Evolutionary conservation across 495 filamentous ascomycete species (phyloP).

Genomic region (Hypoxylon subgilvum): DNA sequence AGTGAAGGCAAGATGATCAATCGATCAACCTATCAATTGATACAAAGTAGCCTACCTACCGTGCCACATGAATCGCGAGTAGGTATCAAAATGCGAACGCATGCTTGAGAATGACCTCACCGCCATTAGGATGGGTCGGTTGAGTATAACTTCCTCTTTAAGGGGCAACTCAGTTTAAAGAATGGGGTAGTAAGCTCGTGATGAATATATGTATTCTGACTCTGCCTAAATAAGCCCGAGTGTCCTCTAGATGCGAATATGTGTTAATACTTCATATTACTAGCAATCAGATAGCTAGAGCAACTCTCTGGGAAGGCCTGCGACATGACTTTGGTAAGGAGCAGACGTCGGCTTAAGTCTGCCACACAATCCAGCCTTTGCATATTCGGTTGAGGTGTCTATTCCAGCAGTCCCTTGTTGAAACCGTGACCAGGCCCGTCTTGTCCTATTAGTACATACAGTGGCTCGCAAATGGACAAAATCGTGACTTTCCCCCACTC

Average conservation of each 20-base stretch:
- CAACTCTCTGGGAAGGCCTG: not conserved
- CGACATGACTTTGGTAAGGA: not conserved
- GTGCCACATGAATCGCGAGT: too few species aligned
- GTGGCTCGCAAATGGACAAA: constrained; percentile 30
- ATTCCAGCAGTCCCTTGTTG: constrained; percentile 28
- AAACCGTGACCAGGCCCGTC: constrained; percentile 24
- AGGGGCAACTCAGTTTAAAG: too few species aligned
- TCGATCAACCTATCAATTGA: too few species aligned
- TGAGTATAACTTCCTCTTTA: too few species aligned
- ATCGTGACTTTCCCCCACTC: constrained; percentile 29
- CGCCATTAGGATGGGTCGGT: too few species aligned
- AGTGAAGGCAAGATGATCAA: too few species aligned
- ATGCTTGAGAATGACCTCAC: too few species aligned
- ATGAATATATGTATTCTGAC: constrained; percentile 3
- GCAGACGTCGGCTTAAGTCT: not conserved
- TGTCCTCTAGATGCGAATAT: not conserved
- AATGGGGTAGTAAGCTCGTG: not conserved
- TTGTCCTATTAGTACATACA: constrained; percentile 37
- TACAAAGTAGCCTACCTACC: too few species aligned
- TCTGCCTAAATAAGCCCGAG: not conserved
- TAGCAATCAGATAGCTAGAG: constrained; percentile 15
- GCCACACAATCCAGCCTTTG: not conserved
- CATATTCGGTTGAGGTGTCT: constrained; percentile 11
- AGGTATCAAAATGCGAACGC: too few species aligned
- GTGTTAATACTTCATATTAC: constrained; percentile 7